Evolutionary conservation across 768 basidiomycete species (phyloP).

Genomic region (Exidia glandulosa): DNA sequence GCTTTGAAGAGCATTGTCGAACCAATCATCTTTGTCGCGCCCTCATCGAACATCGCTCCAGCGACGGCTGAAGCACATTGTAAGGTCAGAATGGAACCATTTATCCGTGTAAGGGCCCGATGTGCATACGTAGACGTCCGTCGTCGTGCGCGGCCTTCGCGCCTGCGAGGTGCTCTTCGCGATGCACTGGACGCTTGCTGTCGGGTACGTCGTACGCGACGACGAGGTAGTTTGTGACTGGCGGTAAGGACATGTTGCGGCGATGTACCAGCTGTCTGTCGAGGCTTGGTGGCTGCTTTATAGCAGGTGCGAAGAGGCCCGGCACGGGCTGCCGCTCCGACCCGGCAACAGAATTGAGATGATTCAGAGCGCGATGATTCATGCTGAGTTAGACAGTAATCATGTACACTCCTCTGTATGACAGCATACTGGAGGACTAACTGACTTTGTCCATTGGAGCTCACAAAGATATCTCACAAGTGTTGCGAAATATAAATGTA

Average conservation of each 20-base stretch:
- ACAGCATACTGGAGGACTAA: too few species aligned
- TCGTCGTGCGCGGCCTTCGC: neutral
- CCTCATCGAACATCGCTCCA: neutral
- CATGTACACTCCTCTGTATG: too few species aligned
- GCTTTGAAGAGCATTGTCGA: constrained; percentile 1
- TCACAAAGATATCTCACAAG: too few species aligned
- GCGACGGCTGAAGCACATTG: neutral
- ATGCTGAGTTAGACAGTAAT: too few species aligned
- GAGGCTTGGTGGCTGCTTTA: too few species aligned
- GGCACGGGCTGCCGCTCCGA: too few species aligned
- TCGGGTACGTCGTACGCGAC: neutral
- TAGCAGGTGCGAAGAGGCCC: too few species aligned
- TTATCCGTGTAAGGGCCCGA: neutral
- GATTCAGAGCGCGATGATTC: too few species aligned
- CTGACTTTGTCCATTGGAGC: too few species aligned
- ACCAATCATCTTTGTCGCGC: constrained; percentile 1
- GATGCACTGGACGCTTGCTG: neutral
- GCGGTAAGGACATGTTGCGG: neutral
- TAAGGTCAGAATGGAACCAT: neutral
- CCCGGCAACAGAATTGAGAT: too few species aligned
- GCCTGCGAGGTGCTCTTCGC: neutral
- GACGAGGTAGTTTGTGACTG: neutral
- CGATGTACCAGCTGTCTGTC: too few species aligned
- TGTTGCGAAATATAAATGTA: too few species aligned
- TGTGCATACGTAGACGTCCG: neutral